Conservation (phyloP, 441 rosid genomes). For the Dalechampia spathulata region DNA sequence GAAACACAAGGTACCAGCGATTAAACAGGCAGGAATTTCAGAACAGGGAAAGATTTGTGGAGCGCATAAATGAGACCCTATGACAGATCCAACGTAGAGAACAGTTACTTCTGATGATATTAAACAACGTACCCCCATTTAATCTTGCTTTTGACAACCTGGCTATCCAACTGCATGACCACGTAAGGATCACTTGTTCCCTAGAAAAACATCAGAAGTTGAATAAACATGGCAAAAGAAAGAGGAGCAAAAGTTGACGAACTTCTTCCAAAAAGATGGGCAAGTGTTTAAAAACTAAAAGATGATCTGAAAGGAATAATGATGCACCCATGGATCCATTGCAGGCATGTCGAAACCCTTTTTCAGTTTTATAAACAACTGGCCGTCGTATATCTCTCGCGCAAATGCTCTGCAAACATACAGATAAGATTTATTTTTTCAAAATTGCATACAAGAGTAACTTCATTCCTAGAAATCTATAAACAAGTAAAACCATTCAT, state of each 20-base stretch:
- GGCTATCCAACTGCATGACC: conserved; percentile 83
- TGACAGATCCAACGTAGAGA: not conserved
- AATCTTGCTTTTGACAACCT: conserved; percentile 69
- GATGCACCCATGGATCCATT: conserved; percentile 90
- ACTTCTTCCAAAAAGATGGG: conserved; percentile 1
- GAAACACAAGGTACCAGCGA: not conserved
- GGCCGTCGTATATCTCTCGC: conserved; percentile 79
- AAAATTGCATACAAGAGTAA: too few species aligned
- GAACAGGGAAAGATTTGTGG: not conserved
- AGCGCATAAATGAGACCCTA: not conserved
- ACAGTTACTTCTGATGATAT: not conserved
- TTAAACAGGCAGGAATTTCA: not conserved
- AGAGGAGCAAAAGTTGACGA: not conserved
- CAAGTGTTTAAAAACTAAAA: too few species aligned
- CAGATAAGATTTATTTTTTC: not conserved
- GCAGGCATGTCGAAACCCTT: conserved; percentile 77
- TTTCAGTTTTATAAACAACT: conserved; percentile 64
- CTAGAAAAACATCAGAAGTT: conserved; percentile 27
- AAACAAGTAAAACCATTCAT: not conserved
- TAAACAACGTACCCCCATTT: conserved; percentile 58
- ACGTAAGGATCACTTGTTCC: conserved; percentile 92
- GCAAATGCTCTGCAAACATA: conserved; percentile 58
- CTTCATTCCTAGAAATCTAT: too few species aligned
- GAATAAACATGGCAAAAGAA: not conserved
- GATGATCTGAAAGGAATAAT: not conserved